Conservation (phyloP, 2,329 filamentous ascomycete genomes). For the Penicillium psychrosexuale region DNA sequence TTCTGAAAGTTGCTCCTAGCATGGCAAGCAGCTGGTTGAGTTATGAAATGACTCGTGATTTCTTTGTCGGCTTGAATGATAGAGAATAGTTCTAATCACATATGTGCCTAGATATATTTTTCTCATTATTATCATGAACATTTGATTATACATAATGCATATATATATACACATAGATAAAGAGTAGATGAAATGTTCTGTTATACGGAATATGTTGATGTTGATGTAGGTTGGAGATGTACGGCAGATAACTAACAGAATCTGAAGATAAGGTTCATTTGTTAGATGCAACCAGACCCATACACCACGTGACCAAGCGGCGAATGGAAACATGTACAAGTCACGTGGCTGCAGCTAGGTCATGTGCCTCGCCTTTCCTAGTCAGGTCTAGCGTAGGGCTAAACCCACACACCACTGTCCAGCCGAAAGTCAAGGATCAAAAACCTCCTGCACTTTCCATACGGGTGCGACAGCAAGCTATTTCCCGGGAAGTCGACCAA, state of each 20-base stretch:
- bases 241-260: neutral
- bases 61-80: conserved; percentile 61
- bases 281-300: neutral
- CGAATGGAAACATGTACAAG: neutral
- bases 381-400: conserved; percentile 43
- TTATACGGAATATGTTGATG: neutral
- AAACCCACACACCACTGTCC: conserved; percentile 44
- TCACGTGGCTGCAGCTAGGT: neutral
- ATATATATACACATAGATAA: neutral
- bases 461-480: conserved; percentile 42
- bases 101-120: conserved; percentile 11
- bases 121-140: neutral
- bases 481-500: conserved; percentile 39
- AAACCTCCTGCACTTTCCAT: conserved; percentile 38
- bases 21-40: conserved; percentile 99
- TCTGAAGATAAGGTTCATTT: neutral
- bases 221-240: too few species aligned
- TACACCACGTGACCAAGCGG: neutral
- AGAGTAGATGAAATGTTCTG: neutral
- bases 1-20: conserved; percentile 94
- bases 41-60: conserved; percentile 89
- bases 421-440: conserved; percentile 41
- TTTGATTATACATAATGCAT: neutral
- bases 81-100: conserved; percentile 22
- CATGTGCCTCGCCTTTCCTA: conserved; percentile 16